Evolutionary conservation across 1,284 basidiomycete genomes (phyloP), one percentile per base, ranked within the genome.

Genomic region (Cryptococcus wingfieldii): DNA sequence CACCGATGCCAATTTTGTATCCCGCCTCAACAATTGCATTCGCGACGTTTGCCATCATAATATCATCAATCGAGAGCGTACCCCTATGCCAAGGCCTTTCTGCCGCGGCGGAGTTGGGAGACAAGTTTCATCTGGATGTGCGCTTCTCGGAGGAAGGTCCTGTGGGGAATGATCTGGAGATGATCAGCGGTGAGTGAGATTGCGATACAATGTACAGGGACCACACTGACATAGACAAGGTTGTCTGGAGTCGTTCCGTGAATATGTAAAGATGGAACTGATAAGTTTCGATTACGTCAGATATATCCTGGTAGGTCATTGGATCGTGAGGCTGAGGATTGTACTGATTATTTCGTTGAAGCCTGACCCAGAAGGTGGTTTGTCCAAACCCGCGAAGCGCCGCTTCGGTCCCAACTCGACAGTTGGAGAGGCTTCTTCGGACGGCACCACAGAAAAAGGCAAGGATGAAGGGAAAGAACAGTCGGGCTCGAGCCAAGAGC

Each of bases 1-100:
- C 69, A 7, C 71, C 71, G 3, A 44, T 73, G 1, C 31, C 57
- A 5, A 55, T 74, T 13, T 54, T 71, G 5, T 60, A 66, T 50
- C 60, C 65, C 3, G 57, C 69, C 2, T 45, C 54, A 2, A 58
- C 68, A 27, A 54, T 69, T 10, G 67, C 71, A 1, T 64, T 69
- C 44, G 50, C 63, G 1, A 47, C 59, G 0, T 63, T 72, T 31
- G 56, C 54, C 2, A 47, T 72, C n/a, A 38, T 69, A 13, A 44
- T 72, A n/a, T 54, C 65, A 1, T 31, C 69, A 4, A 31, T 58
- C 10, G 61, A 67, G 28, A 51, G 54, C 18, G 45, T 64, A 25
- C 61, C 66, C 0, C 31, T 68, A 4, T 53, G 54, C 0, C 44
- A 51, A 47, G 67, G 65, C 9, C 8, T 62, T 1, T 49, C 58